Conservation (phyloP, 2,329 filamentous ascomycete species). For the Biscogniauxia marginata region DNA sequence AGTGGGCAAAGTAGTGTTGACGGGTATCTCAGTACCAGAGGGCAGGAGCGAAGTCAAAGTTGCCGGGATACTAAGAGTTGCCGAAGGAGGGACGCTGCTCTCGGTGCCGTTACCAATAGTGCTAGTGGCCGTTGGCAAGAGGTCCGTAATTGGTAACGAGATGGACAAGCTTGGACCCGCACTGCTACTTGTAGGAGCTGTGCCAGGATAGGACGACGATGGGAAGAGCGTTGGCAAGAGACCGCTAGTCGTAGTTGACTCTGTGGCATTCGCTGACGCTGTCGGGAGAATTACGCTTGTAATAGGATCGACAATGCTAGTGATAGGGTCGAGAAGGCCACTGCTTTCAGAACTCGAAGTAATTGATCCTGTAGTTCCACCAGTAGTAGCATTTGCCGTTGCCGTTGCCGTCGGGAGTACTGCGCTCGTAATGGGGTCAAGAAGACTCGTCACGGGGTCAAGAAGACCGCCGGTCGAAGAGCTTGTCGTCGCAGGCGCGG, state of each 20-base stretch:
- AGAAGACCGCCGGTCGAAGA: not conserved
- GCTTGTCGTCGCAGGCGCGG: constrained; percentile 2
- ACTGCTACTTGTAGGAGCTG: constrained; percentile 8
- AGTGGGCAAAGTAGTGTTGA: constrained; percentile 1
- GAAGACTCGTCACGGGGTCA: not conserved
- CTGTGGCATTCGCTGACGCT: constrained; percentile 15
- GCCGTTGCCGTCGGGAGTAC: not conserved
- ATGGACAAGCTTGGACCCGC: not conserved
- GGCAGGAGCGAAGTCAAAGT: not conserved
- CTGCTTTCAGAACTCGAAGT: not conserved
- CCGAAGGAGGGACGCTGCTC: not conserved
- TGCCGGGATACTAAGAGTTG: not conserved
- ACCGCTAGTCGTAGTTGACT: constrained; percentile 8
- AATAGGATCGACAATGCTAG: not conserved
- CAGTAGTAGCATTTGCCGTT: constrained; percentile 5
- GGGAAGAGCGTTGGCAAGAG: constrained; percentile 14
- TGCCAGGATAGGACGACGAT: constrained; percentile 14
- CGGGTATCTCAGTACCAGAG: not conserved
- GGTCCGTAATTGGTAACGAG: constrained; percentile 2
- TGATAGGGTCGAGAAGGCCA: not conserved
- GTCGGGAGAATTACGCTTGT: constrained; percentile 9
- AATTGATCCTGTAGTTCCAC: not conserved
- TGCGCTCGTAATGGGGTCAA: not conserved
- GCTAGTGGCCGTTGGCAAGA: constrained; percentile 1
- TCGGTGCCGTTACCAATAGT: not conserved